A percentile compares a stretch with the other conserved stretches of the same genome.
phyloP scores from a whole-genome alignment of 306 rosid genomes.

The Inga laurina region DNA sequence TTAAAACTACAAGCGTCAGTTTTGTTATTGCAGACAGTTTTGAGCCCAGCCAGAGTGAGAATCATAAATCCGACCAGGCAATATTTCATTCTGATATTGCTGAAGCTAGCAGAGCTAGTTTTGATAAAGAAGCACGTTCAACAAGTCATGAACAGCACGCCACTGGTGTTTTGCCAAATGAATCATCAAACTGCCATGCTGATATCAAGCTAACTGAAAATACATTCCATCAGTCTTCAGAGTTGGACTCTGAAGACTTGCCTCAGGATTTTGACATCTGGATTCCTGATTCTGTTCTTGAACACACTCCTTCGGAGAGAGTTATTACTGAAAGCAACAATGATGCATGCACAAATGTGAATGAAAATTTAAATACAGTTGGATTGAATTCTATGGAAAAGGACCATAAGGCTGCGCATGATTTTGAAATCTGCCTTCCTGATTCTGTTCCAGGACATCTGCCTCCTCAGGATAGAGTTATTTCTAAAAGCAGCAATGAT shows the following conservation, averaged over 20 bases:
- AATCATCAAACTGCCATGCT: constrained; percentile 39
- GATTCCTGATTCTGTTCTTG: constrained; percentile 45
- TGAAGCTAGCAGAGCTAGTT: constrained; percentile 46
- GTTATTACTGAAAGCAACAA: constrained; percentile 40
- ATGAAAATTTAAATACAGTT: constrained; percentile 32
- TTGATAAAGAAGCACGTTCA: constrained; percentile 32
- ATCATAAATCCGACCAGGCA: constrained; percentile 32
- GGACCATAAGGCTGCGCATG: constrained; percentile 36
- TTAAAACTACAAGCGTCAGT: constrained; percentile 23
- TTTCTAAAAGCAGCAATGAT: constrained; percentile 42
- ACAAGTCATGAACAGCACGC: constrained; percentile 33
- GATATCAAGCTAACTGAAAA: background rate
- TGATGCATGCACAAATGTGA: constrained; percentile 30
- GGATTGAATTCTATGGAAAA: constrained; percentile 33
- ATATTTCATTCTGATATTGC: constrained; percentile 40
- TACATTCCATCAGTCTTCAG: constrained; percentile 14
- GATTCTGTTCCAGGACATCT: constrained; percentile 41
- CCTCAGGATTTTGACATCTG: constrained; percentile 37
- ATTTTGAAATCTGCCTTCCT: constrained; percentile 32
- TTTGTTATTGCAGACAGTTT: constrained; percentile 49
- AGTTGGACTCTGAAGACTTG: constrained; percentile 32
- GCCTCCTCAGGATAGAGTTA: constrained; percentile 30
- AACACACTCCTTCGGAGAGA: constrained; percentile 29
- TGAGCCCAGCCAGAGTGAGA: constrained; percentile 44
- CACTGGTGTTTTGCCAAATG: constrained; percentile 38